Conservation (phyloP, 1,284 basidiomycete genomes). For the Austroboletus niveus region DNA sequence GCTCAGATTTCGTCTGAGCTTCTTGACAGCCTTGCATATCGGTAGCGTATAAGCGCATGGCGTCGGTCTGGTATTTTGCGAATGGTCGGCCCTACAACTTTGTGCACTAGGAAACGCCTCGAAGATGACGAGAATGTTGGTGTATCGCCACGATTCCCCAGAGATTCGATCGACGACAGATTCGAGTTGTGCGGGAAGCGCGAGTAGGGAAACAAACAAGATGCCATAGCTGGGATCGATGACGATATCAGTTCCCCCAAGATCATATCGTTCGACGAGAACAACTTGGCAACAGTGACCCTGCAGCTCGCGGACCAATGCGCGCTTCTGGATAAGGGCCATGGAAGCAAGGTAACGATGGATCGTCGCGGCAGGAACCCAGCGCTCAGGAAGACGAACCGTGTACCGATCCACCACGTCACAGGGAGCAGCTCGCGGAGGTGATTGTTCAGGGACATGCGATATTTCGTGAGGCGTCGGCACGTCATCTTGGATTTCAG, state of each 20-base stretch:
- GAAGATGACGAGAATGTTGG: constrained; percentile 54
- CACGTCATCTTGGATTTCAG: constrained; percentile 25
- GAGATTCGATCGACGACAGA: constrained; percentile 37
- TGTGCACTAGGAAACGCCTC: constrained; percentile 58
- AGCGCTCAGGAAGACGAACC: constrained; percentile 40
- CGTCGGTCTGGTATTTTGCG: constrained; percentile 10
- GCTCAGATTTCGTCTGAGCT: constrained; percentile 56
- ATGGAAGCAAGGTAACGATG: constrained; percentile 70
- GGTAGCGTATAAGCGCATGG: constrained; percentile 57
- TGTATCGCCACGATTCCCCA: constrained; percentile 55
- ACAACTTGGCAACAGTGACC: constrained; percentile 45
- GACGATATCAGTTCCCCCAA: constrained; percentile 55
- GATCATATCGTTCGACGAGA: constrained; percentile 58
- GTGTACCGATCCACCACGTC: constrained; percentile 51
- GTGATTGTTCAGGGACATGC: constrained; percentile 13
- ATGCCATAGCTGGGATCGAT: constrained; percentile 57
- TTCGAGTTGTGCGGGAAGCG: constrained; percentile 52
- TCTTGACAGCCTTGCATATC: constrained; percentile 62
- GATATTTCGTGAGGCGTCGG: constrained; percentile 9
- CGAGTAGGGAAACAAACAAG: constrained; percentile 52
- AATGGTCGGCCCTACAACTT: constrained; percentile 22
- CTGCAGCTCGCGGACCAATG: constrained; percentile 50
- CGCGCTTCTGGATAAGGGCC: constrained; percentile 62
- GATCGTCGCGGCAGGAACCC: constrained; percentile 32
- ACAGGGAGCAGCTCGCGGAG: constrained; percentile 33